phyloP scores from a whole-genome alignment of 2,329 filamentous ascomycete species.

The Neoscytalidium dimidiatum region DNA sequence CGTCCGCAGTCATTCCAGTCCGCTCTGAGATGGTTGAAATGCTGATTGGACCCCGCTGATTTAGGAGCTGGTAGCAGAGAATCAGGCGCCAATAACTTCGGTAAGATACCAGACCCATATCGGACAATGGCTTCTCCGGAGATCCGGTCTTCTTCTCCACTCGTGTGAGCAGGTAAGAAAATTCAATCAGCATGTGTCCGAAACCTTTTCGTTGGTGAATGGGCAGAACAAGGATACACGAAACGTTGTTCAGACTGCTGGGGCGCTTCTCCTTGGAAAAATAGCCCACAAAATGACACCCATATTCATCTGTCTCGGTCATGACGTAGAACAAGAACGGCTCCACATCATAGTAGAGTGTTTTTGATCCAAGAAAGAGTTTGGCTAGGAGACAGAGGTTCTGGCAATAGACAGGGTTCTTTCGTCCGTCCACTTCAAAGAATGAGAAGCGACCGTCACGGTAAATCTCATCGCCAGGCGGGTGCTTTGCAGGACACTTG shows the following conservation, averaged over 20 bases:
- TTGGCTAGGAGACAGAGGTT: conserved; percentile 96
- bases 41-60: conserved; percentile 58
- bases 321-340: conserved; percentile 97
- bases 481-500: conserved; percentile 95
- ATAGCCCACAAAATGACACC: conserved; percentile 98
- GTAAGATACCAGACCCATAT: conserved; percentile 97
- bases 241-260: conserved; percentile 95
- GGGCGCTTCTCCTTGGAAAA: conserved; percentile 98
- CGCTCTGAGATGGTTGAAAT: conserved; percentile 74
- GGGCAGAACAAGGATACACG: conserved; percentile 91
- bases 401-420: conserved; percentile 98
- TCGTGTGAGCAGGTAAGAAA: conserved; percentile 92
- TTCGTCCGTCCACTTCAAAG: conserved; percentile 95
- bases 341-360: conserved; percentile 96
- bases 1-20: conserved; percentile 93
- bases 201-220: conserved; percentile 98
- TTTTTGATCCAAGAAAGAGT: conserved; percentile 97
- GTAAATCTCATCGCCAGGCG: conserved; percentile 97
- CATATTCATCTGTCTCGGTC: conserved; percentile 87
- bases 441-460: conserved; percentile 88
- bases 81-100: conserved; percentile 95
- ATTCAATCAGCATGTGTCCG: conserved; percentile 94
- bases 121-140: conserved; percentile 93
- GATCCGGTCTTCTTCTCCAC: conserved; percentile 93
- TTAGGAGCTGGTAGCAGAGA: conserved; percentile 79